Evolutionary conservation across 768 basidiomycete species (phyloP).

Genomic region (Collybiopsis luxurians): DNA sequence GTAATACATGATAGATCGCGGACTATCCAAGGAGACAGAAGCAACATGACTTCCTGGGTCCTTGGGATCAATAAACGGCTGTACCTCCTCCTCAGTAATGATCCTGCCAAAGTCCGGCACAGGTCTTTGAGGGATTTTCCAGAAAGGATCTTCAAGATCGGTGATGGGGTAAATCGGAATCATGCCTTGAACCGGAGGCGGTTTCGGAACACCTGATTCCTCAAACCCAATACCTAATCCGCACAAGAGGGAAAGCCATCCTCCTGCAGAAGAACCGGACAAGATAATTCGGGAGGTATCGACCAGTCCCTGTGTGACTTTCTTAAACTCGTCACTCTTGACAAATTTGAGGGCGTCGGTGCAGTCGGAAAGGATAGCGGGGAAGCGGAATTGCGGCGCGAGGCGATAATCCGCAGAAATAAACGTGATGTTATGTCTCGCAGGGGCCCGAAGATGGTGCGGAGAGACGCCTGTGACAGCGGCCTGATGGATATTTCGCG

Average conservation of each 20-base stretch:
- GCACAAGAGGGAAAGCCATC: constrained; percentile 32
- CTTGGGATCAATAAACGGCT: constrained; percentile 26
- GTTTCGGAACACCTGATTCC: constrained; percentile 27
- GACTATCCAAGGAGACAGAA: constrained; percentile 21
- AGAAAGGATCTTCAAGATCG: constrained; percentile 33
- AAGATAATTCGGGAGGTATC: constrained; percentile 28
- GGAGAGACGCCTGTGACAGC: constrained; percentile 25
- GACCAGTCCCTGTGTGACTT: constrained; percentile 24
- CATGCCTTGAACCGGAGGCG: constrained; percentile 27
- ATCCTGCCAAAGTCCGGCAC: constrained; percentile 31
- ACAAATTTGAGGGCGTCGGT: constrained; percentile 32
- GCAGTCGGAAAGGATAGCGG: constrained; percentile 32
- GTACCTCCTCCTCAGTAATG: constrained; percentile 26
- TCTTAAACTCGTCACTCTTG: constrained; percentile 21
- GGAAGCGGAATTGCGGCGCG: constrained; percentile 34
- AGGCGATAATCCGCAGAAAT: constrained; percentile 35
- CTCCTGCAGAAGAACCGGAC: constrained; percentile 38
- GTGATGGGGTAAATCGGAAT: constrained; percentile 36
- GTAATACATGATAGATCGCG: constrained; percentile 30
- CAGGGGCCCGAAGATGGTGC: constrained; percentile 31
- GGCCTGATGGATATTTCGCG: too few species aligned
- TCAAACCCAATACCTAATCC: constrained; percentile 35
- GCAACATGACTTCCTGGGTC: constrained; percentile 19
- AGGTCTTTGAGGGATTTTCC: constrained; percentile 31
- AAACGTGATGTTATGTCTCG: constrained; percentile 27